These are phyloP conservation scores for Populus hybrid DNA, from an alignment of 441 rosid genomes.

Conservation along the genomic window DNA sequence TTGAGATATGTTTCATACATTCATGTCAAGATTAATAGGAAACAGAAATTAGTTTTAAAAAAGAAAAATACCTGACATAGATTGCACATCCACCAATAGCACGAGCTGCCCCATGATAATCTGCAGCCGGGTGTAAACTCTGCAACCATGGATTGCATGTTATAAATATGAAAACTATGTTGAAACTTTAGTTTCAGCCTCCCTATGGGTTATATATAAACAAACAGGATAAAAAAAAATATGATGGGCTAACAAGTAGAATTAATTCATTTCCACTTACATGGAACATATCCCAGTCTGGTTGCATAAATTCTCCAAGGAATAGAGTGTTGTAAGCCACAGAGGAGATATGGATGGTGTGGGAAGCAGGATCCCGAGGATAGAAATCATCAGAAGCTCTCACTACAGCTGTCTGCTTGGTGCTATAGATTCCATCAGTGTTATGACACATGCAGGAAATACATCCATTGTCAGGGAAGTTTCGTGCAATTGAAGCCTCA, in stretches of 20 bases:
- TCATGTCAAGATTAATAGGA: neutral
- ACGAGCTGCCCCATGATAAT: constrained; percentile 93
- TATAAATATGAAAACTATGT: neutral
- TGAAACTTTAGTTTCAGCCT: neutral
- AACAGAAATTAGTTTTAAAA: neutral
- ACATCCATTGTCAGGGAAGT: constrained; percentile 83
- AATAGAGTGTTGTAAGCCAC: constrained; percentile 84
- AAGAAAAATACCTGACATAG: constrained; percentile 68
- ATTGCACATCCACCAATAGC: constrained; percentile 92
- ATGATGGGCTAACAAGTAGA: neutral
- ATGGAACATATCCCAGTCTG: constrained; percentile 99
- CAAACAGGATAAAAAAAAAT: neutral
- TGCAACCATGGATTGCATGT: constrained; percentile 30
- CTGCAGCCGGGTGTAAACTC: constrained; percentile 91
- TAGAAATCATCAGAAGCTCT: constrained; percentile 93
- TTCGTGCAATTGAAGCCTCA: constrained; percentile 76
- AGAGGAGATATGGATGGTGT: constrained; percentile 88
- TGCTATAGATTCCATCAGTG: constrained; percentile 78
- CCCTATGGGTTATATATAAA: neutral
- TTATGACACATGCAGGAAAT: constrained; percentile 95
- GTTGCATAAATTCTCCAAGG: constrained; percentile 95
- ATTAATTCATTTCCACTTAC: constrained; percentile 42
- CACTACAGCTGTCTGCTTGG: constrained; percentile 76
- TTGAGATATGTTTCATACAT: neutral
- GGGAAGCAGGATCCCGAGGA: constrained; percentile 89